Evolutionary conservation across 2,329 filamentous ascomycete genomes (phyloP).

Genomic region (Stemphylium vesicarium): DNA sequence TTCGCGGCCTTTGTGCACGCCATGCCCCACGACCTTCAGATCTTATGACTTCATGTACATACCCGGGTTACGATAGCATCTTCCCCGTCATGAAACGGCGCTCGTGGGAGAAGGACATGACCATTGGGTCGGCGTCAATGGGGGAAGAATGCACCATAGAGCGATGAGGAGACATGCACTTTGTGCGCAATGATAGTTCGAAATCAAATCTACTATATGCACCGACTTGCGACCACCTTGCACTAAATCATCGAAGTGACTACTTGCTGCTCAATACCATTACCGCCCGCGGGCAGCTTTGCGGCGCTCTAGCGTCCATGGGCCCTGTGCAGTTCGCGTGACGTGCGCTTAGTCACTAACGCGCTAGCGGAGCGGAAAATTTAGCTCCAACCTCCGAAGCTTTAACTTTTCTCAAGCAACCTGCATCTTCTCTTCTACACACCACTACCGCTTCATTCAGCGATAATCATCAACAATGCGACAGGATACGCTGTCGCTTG

Average conservation of each 20-base stretch:
- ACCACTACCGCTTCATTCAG: conserved; percentile 7
- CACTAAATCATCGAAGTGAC: neutral
- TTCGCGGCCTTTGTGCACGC: neutral
- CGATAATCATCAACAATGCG: conserved; percentile 6
- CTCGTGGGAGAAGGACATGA: conserved; percentile 7
- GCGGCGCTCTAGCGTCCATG: too few relatives aligned
- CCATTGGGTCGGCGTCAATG: conserved; percentile 9
- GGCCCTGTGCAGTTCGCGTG: conserved; percentile 2
- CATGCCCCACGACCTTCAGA: conserved; percentile 7
- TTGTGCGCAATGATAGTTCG: conserved; percentile 1
- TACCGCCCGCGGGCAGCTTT: too few relatives aligned
- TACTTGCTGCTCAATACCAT: too few relatives aligned
- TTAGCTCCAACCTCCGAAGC: conserved; percentile 24
- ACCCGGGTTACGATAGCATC: conserved; percentile 23
- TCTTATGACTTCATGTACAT: conserved; percentile 33
- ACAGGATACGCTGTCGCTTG: neutral
- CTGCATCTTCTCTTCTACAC: conserved; percentile 13
- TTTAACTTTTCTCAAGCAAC: conserved; percentile 19
- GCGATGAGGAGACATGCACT: conserved; percentile 5
- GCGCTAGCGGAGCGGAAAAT: conserved; percentile 29
- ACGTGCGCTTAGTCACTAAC: conserved; percentile 14
- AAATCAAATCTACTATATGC: conserved; percentile 5
- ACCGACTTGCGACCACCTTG: neutral
- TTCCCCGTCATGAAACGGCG: conserved; percentile 10
- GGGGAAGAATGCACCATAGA: conserved; percentile 5